Percentiles rank a stretch among this genome's conserved stretches.
Conservation (phyloP, 495 filamentous ascomycete species). For the Aspergillus saccharolyticus region DNA sequence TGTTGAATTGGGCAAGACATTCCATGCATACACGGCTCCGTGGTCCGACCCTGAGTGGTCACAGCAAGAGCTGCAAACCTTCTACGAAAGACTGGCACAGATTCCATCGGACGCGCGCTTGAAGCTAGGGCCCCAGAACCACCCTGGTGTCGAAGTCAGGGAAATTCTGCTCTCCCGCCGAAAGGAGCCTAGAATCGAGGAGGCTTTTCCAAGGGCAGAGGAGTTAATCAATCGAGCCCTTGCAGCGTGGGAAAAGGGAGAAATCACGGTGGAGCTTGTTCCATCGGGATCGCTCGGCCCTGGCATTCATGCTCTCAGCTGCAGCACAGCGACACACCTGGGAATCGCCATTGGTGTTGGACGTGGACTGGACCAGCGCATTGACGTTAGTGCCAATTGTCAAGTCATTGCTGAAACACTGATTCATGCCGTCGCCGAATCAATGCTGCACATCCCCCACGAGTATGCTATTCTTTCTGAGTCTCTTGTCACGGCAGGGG, state of each 20-base stretch:
- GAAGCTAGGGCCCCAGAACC: constrained; percentile 30
- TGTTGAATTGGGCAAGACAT: constrained; percentile 33
- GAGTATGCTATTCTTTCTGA: constrained; percentile 46
- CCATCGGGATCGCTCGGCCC: constrained; percentile 35
- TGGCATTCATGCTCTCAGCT: constrained; percentile 46
- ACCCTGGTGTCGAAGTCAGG: constrained; percentile 49
- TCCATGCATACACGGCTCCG: constrained; percentile 41
- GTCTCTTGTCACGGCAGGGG: constrained; percentile 38
- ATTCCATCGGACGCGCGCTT: constrained; percentile 30
- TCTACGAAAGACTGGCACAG: constrained; percentile 32
- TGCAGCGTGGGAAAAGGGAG: constrained; percentile 36
- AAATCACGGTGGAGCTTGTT: constrained; percentile 45
- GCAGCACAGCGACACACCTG: constrained; percentile 30
- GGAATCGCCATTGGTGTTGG: constrained; percentile 41
- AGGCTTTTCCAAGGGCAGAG: constrained; percentile 43
- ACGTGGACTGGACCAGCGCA: constrained; percentile 29
- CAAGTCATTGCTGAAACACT: constrained; percentile 50
- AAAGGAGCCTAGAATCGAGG: constrained; percentile 30
- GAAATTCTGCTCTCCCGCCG: constrained; percentile 33
- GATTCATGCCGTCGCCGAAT: constrained; percentile 49
- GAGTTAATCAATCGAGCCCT: constrained; percentile 37
- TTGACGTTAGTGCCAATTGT: constrained; percentile 44
- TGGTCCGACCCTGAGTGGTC: constrained; percentile 46
- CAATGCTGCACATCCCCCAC: constrained; percentile 45
- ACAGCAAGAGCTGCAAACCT: constrained; percentile 48